Evolutionary conservation across 2,329 filamentous ascomycete genomes (phyloP).

Genomic region (Sporothrix dimorphospora): DNA sequence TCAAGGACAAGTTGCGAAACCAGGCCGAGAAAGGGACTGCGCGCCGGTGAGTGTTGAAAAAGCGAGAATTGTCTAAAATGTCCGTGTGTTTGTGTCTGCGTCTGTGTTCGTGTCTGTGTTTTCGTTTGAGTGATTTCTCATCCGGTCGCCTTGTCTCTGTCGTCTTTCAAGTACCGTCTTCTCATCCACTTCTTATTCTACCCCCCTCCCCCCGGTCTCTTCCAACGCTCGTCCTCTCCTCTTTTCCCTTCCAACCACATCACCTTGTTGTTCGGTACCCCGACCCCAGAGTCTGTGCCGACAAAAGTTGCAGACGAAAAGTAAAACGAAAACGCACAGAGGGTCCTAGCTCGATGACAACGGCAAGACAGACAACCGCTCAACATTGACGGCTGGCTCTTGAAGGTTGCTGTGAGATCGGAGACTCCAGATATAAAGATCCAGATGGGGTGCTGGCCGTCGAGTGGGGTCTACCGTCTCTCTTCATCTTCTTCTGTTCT

Average conservation of each 20-base stretch:
- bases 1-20: too few relatives aligned
- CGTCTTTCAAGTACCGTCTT: not conserved
- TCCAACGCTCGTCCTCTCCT: too few relatives aligned
- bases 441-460: conserved; percentile 11
- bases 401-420: not conserved
- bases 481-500: not conserved
- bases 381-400: not conserved
- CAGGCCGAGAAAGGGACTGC: too few relatives aligned
- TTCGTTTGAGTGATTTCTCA: not conserved
- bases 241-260: not conserved
- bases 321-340: not conserved
- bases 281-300: not conserved
- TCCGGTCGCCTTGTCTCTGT: not conserved
- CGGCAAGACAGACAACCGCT: not conserved
- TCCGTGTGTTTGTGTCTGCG: not conserved
- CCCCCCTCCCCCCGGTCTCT: too few relatives aligned
- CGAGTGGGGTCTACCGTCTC: conserved; percentile 1
- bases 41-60: too few relatives aligned
- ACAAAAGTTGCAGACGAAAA: not conserved
- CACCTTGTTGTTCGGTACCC: not conserved
- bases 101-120: not conserved
- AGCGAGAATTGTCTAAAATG: too few relatives aligned
- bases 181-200: not conserved
- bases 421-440: conserved; percentile 10
- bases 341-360: not conserved